A percentile compares a stretch with the other conserved stretches of the same genome.
Evolutionary conservation across 1,284 basidiomycete genomes (phyloP).

Genomic region (Microbotryomycetes sp.): DNA sequence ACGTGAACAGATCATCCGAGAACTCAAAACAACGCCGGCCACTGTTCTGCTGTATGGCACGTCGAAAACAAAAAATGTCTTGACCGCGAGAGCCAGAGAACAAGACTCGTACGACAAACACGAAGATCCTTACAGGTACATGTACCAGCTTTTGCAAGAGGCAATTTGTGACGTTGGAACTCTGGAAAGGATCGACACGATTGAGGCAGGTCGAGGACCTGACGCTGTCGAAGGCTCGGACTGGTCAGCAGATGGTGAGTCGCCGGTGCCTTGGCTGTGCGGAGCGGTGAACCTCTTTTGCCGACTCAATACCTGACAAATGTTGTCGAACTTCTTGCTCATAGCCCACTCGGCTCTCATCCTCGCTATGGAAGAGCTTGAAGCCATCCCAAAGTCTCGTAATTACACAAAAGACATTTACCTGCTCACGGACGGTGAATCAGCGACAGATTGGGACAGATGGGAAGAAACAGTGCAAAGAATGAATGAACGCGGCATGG

Average conservation of each 20-base stretch:
- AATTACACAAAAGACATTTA: slow-evolving; percentile 38
- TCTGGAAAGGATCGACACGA: slow-evolving; percentile 9
- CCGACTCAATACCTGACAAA: not conserved
- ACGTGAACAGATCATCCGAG: slow-evolving; percentile 25
- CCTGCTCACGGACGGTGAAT: slow-evolving; percentile 41
- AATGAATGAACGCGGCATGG: slow-evolving; percentile 32
- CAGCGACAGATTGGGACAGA: slow-evolving; percentile 32
- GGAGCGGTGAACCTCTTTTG: not conserved
- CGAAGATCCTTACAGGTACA: slow-evolving; percentile 21
- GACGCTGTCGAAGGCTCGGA: slow-evolving; percentile 7
- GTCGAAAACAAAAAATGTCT: slow-evolving; percentile 26
- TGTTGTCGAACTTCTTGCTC: not conserved
- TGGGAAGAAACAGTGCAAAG: slow-evolving; percentile 22
- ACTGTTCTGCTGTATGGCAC: slow-evolving; percentile 16
- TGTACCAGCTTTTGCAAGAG: slow-evolving; percentile 26
- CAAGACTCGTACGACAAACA: slow-evolving; percentile 12
- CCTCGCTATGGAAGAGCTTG: slow-evolving; percentile 33
- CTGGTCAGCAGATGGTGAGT: slow-evolving; percentile 6
- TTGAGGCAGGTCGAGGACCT: slow-evolving; percentile 14
- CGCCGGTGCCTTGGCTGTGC: not conserved
- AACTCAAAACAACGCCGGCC: slow-evolving; percentile 28
- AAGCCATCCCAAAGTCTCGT: slow-evolving; percentile 18
- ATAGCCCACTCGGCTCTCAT: slow-evolving; percentile 30
- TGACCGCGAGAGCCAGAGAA: slow-evolving; percentile 14
- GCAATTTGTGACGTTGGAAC: too few relatives aligned